Percentiles rank a stretch among this genome's conserved stretches.
Conservation (phyloP, 768 basidiomycete genomes). For the Trichaptum fuscoviolaceum region DNA sequence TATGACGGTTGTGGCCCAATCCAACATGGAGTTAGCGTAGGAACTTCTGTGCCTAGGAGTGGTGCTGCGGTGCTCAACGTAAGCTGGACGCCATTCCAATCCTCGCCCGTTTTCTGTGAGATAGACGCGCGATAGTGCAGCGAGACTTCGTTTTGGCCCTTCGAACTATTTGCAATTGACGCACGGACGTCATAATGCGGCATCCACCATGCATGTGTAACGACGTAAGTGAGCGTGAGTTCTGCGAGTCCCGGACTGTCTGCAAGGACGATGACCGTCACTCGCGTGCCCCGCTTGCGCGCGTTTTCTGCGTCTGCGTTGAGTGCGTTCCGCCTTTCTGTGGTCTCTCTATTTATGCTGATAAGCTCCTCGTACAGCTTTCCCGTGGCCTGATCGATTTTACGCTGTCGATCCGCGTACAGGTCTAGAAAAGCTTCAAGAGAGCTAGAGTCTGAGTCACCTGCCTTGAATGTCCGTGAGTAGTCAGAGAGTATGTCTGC, state of each 20-base stretch:
- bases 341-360: conserved; percentile 24
- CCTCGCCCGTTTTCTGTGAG: conserved; percentile 53
- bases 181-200: conserved; percentile 59
- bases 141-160: conserved; percentile 37
- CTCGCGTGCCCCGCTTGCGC: conserved; percentile 20
- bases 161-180: conserved; percentile 34
- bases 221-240: conserved; percentile 53
- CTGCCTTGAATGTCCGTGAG: conserved; percentile 37
- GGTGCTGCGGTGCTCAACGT: conserved; percentile 45
- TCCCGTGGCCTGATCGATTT: conserved; percentile 29
- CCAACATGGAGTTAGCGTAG: background rate
- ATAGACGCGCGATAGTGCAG: conserved; percentile 54
- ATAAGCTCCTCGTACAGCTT: conserved; percentile 37
- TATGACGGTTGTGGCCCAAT: background rate
- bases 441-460: conserved; percentile 33
- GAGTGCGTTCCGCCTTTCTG: conserved; percentile 29
- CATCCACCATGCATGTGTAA: conserved; percentile 44
- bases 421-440: conserved; percentile 38
- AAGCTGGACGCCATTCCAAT: conserved; percentile 47
- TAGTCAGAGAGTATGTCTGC: conserved; percentile 38
- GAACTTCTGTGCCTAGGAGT: conserved; percentile 7
- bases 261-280: conserved; percentile 39
- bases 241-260: conserved; percentile 32
- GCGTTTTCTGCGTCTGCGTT: background rate
- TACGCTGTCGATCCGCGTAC: conserved; percentile 34